Percentiles rank a stretch among this genome's conserved stretches.
phyloP scores from a whole-genome alignment of 78 protist species.

The Dictyostelium discoideum region DNA sequence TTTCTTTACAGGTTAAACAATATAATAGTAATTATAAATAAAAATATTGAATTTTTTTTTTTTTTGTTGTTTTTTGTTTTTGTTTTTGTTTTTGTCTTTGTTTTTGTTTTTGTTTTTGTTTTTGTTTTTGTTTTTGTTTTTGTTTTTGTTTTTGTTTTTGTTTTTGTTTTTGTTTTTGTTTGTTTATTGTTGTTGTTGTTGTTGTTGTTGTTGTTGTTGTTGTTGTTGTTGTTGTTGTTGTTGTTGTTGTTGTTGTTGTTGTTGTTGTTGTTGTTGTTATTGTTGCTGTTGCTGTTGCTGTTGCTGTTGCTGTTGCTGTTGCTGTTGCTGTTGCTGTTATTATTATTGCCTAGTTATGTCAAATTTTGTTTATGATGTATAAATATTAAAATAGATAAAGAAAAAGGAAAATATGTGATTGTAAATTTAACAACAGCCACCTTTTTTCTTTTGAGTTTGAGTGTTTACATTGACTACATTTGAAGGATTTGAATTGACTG shows the following conservation, averaged over 20 bases:
- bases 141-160: no score
- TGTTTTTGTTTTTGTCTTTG: neutral
- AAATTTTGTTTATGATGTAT: neutral
- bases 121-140: neutral
- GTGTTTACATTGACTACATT: neutral
- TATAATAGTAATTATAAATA: neutral
- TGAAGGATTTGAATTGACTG: neutral
- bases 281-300: no score
- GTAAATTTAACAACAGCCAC: neutral
- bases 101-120: neutral
- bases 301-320: neutral
- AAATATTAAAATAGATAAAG: neutral
- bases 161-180: no score
- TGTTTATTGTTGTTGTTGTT: no score
- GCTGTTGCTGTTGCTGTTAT: neutral
- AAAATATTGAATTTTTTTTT: neutral
- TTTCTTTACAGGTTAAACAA: neutral
- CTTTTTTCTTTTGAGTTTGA: neutral
- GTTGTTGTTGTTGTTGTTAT: neutral
- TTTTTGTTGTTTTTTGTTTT: neutral
- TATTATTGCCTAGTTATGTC: neutral
- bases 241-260: neutral
- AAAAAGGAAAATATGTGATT: neutral
- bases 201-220: neutral
- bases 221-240: neutral